phyloP scores from a whole-genome alignment of 129 eudicot species.

The Flaveria ramosissima region DNA sequence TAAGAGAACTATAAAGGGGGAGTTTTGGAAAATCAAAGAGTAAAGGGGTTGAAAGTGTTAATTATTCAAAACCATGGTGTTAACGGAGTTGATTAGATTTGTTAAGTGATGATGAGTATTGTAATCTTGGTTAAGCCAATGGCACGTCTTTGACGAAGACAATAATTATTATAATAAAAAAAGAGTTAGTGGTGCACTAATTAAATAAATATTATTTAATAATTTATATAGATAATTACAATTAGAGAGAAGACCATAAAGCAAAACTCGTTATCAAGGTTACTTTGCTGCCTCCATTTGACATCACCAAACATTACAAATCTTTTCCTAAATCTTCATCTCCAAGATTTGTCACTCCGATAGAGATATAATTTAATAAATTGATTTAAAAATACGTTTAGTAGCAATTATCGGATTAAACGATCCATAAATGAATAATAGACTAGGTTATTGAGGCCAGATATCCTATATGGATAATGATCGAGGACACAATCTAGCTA shows the following conservation, averaged over 20 bases:
- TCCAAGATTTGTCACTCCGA: conserved; percentile 31
- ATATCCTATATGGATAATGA: background rate
- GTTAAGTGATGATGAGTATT: conserved; percentile 29
- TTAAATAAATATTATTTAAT: conserved; percentile 14
- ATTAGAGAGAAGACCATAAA: conserved; percentile 31
- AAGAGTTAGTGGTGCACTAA: conserved; percentile 46
- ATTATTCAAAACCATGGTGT: conserved; percentile 17
- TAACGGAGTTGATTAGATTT: conserved; percentile 29
- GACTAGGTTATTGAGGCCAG: background rate
- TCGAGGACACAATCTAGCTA: background rate
- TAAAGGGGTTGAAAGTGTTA: conserved; percentile 25
- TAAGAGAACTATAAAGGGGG: background rate
- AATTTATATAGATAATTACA: conserved; percentile 16
- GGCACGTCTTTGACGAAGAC: conserved; percentile 48
- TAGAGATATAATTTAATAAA: background rate
- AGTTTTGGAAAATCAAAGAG: background rate
- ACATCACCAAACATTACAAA: conserved; percentile 52
- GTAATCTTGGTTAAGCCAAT: conserved; percentile 45
- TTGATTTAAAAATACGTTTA: background rate
- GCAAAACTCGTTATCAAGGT: conserved; percentile 42
- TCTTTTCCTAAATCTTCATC: conserved; percentile 44
- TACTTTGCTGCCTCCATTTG: conserved; percentile 40
- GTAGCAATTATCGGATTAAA: background rate
- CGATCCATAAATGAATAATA: background rate
- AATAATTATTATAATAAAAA: conserved; percentile 32